Conservation (phyloP, 2,329 filamentous ascomycete genomes). For the Teratosphaeria epicoccoides region DNA sequence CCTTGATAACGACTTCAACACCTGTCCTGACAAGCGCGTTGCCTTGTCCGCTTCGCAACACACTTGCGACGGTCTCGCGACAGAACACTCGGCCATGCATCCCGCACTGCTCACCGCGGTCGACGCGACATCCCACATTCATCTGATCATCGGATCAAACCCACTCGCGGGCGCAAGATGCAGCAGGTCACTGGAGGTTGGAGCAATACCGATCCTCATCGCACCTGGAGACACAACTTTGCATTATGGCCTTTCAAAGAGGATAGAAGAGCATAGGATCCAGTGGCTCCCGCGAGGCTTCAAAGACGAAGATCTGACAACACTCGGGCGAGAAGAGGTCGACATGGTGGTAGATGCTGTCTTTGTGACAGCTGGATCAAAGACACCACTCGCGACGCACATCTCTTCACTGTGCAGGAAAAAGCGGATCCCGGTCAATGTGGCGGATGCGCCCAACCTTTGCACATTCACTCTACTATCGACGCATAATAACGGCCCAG, state of each 20-base stretch:
- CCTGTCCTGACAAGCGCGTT: too few species aligned
- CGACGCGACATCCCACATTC: slow-evolving; percentile 59
- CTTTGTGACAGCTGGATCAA: slow-evolving; percentile 61
- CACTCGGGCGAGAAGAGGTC: slow-evolving; percentile 70
- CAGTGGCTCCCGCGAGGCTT: slow-evolving; percentile 58
- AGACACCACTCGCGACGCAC: slow-evolving; percentile 41
- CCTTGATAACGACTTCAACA: background rate
- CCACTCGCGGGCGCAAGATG: slow-evolving; percentile 79
- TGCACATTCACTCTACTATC: slow-evolving; percentile 86
- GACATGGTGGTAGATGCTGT: slow-evolving; percentile 76
- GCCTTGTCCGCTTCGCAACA: too few species aligned
- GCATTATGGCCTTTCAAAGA: slow-evolving; percentile 51
- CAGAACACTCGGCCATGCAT: slow-evolving; percentile 25
- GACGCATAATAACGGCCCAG: slow-evolving; percentile 76
- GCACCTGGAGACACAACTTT: slow-evolving; percentile 46
- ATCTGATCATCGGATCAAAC: slow-evolving; percentile 78
- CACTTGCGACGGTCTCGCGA: too few species aligned
- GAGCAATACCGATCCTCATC: slow-evolving; percentile 70
- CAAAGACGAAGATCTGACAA: slow-evolving; percentile 58
- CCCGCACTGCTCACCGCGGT: slow-evolving; percentile 60
- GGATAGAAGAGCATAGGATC: slow-evolving; percentile 56
- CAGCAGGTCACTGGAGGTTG: slow-evolving; percentile 66
- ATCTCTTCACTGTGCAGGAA: slow-evolving; percentile 67
- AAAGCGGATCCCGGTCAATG: slow-evolving; percentile 83
- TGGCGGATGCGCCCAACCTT: slow-evolving; percentile 73